phyloP scores from a whole-genome alignment of 805 yeast species.

The Metschnikowia matae region DNA sequence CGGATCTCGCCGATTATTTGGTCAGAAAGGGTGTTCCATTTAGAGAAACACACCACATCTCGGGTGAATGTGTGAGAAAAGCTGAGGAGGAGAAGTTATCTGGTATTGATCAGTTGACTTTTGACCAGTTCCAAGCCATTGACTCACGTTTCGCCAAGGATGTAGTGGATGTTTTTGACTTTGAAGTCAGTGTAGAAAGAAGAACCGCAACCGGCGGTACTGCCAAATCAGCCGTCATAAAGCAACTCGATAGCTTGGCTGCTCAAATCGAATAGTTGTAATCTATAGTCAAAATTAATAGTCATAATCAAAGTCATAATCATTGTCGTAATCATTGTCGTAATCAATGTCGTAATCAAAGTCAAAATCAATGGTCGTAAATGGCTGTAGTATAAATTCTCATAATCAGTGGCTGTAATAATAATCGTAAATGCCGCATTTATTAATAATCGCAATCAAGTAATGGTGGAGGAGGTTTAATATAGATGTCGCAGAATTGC shows the following conservation, averaged over 20 bases:
- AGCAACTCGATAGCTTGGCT: conserved; percentile 53
- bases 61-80: conserved; percentile 92
- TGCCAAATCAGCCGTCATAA: conserved; percentile 81
- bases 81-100: conserved; percentile 76
- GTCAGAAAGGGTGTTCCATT: conserved; percentile 98
- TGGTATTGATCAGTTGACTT: conserved; percentile 81
- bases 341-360: not conserved
- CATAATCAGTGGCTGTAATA: too few relatives aligned
- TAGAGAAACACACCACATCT: conserved; percentile 98
- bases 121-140: conserved; percentile 74
- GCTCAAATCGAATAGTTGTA: conserved; percentile 14
- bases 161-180: conserved; percentile 81
- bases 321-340: not conserved
- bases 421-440: too few relatives aligned
- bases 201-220: conserved; percentile 97
- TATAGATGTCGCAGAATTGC: too few relatives aligned
- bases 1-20: conserved; percentile 95
- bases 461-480: too few relatives aligned
- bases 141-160: conserved; percentile 79
- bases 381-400: too few relatives aligned
- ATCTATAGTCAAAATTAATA: not conserved
- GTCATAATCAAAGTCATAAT: not conserved
- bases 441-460: too few relatives aligned
- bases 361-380: too few relatives aligned
- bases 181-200: conserved; percentile 93